Evolutionary conservation across 1,139 yeast genomes (phyloP).

Genomic region (Geotrichum reessii): DNA sequence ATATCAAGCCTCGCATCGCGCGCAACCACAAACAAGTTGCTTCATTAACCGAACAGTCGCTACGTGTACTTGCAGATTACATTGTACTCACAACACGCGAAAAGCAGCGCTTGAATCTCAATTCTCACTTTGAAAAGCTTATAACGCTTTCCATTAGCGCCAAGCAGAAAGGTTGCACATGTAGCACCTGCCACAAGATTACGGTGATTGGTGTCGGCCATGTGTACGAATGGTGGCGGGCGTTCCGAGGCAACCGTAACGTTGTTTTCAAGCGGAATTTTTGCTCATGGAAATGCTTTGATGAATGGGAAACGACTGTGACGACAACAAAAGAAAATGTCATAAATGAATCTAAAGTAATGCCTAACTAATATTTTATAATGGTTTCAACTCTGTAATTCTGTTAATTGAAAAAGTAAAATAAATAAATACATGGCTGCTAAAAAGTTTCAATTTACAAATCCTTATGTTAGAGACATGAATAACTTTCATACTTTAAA

Average conservation of each 20-base stretch:
- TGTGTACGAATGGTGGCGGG: conserved; percentile 58
- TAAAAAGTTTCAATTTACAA: too few species aligned
- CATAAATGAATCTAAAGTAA: not conserved
- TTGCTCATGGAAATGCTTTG: conserved; percentile 26
- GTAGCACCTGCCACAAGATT: conserved; percentile 45
- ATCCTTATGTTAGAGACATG: too few species aligned
- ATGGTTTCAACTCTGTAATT: too few species aligned
- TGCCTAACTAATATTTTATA: not conserved
- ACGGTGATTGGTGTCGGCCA: conserved; percentile 50
- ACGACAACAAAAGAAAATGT: not conserved
- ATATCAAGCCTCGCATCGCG: not conserved
- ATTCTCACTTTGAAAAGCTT: conserved; percentile 37
- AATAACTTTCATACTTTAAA: too few species aligned
- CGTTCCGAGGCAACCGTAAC: conserved; percentile 21
- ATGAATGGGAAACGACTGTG: conserved; percentile 19
- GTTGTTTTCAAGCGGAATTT: conserved; percentile 20
- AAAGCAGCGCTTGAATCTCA: conserved; percentile 40
- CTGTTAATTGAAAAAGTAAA: not conserved
- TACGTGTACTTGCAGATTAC: conserved; percentile 44
- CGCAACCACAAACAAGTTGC: conserved; percentile 30
- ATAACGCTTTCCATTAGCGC: conserved; percentile 44
- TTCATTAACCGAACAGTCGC: conserved; percentile 41
- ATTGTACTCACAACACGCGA: conserved; percentile 43
- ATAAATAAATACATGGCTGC: not conserved
- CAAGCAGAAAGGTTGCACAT: conserved; percentile 44